Percentiles rank a stretch among this genome's conserved stretches.
Conservation (phyloP, 1,139 yeast species). For the Arxiozyma slooffiae region DNA sequence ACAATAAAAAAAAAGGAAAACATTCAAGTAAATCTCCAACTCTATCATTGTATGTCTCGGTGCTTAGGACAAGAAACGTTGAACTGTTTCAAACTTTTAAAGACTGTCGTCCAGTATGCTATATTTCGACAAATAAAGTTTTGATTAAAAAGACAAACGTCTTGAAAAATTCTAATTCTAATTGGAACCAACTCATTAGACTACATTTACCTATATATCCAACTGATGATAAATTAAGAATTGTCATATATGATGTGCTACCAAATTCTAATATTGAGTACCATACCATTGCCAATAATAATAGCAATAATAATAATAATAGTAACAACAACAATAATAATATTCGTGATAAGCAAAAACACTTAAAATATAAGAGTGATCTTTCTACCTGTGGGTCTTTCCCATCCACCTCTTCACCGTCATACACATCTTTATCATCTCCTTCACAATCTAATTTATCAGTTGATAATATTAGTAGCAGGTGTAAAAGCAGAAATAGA, state of each 20-base stretch:
- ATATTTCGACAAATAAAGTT: slow-evolving; percentile 22
- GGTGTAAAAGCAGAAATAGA: neutral
- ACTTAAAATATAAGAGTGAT: neutral
- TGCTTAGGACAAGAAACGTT: slow-evolving; percentile 18
- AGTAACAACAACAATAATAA: neutral
- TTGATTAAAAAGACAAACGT: slow-evolving; percentile 20
- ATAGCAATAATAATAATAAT: neutral
- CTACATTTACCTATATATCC: slow-evolving; percentile 23
- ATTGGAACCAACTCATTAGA: slow-evolving; percentile 24
- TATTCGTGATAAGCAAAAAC: neutral
- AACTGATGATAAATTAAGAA: slow-evolving; percentile 21
- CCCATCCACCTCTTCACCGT: neutral
- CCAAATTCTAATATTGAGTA: neutral
- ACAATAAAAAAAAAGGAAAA: too few relatives aligned
- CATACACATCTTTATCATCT: neutral
- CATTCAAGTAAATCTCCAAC: neutral
- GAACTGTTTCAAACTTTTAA: slow-evolving; percentile 18
- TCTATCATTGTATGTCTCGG: slow-evolving; percentile 17
- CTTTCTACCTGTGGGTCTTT: neutral
- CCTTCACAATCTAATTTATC: neutral
- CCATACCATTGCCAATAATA: too few relatives aligned
- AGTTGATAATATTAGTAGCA: neutral
- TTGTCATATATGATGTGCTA: slow-evolving; percentile 25
- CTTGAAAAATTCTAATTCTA: slow-evolving; percentile 16
- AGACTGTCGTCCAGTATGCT: slow-evolving; percentile 25